A percentile compares a stretch with the other conserved stretches of the same genome.
phyloP scores from a whole-genome alignment of 306 rosid species.

The Aeschynomene evenia region DNA sequence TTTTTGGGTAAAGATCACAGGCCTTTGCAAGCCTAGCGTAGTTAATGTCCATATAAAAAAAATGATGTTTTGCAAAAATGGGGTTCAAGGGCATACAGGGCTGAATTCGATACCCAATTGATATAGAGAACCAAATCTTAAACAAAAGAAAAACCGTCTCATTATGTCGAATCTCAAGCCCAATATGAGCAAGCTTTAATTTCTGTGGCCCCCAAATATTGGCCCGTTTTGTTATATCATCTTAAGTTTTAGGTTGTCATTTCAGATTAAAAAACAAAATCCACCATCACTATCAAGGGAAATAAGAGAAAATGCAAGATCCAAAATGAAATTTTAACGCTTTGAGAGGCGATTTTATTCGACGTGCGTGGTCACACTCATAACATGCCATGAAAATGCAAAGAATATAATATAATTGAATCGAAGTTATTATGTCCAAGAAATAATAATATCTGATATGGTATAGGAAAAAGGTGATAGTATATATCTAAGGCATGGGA shows the following conservation, averaged over 20 bases:
- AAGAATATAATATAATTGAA: too few relatives aligned
- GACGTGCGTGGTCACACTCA: too few relatives aligned
- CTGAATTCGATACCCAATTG: not conserved
- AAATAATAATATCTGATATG: not conserved
- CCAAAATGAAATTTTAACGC: too few relatives aligned
- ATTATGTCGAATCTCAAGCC: not conserved
- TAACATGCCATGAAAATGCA: too few relatives aligned
- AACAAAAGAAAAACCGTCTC: not conserved
- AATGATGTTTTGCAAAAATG: too few relatives aligned
- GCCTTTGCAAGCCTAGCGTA: not conserved
- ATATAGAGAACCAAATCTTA: not conserved
- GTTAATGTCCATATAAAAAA: not conserved
- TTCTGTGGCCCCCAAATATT: too few relatives aligned
- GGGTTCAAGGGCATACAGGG: not conserved
- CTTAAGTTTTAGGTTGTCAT: too few relatives aligned
- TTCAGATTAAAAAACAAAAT: too few relatives aligned
- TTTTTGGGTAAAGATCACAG: too few relatives aligned
- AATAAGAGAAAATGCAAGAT: not conserved
- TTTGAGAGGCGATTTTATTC: too few relatives aligned
- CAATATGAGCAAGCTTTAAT: not conserved
- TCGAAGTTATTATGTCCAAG: too few relatives aligned
- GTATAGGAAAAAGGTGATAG: not conserved
- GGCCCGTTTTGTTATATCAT: too few relatives aligned
- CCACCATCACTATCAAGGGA: not conserved
- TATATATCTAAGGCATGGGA: conserved; percentile 10